Percentiles rank a stretch among this genome's conserved stretches.
phyloP scores from a whole-genome alignment of 1,139 yeast species.

The Kodamaea arcana region DNA sequence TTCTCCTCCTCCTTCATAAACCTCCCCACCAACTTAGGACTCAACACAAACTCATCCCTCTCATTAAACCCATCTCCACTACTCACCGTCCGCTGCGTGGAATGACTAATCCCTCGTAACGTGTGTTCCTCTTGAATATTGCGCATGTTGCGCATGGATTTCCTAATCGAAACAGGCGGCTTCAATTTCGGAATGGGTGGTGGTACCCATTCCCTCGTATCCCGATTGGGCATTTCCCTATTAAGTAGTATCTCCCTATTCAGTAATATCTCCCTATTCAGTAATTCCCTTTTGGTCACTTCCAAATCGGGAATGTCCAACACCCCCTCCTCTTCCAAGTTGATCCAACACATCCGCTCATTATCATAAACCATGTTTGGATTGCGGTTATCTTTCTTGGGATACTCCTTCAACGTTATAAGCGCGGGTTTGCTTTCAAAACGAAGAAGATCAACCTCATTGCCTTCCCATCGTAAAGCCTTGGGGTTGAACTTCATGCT shows the following conservation, averaged over 20 bases:
- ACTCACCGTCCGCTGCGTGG: constrained; percentile 37
- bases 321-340: constrained; percentile 42
- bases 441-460: constrained; percentile 49
- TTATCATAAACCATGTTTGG: constrained; percentile 60
- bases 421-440: constrained; percentile 31
- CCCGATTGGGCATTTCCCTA: too few relatives aligned
- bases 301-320: constrained; percentile 48
- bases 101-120: constrained; percentile 19
- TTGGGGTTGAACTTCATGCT: constrained; percentile 54
- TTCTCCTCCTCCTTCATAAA: constrained; percentile 50
- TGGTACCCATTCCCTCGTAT: neutral
- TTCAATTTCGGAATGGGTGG: constrained; percentile 4
- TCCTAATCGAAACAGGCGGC: constrained; percentile 5
- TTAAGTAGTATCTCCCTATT: too few relatives aligned
- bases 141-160: constrained; percentile 1
- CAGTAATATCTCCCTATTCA: too few relatives aligned
- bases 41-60: constrained; percentile 38
- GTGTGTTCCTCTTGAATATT: constrained; percentile 4
- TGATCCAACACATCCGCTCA: constrained; percentile 48
- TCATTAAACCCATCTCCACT: constrained; percentile 15
- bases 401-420: constrained; percentile 30
- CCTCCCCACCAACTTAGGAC: constrained; percentile 35
- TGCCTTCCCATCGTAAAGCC: constrained; percentile 64
- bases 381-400: constrained; percentile 11
- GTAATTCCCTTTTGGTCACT: constrained; percentile 2